Percentiles rank a stretch among this genome's conserved stretches.
These are phyloP conservation scores for Pseudogymnoascus sp. DNA, from an alignment of 2,329 filamentous ascomycete genomes.

Conservation along the genomic window DNA sequence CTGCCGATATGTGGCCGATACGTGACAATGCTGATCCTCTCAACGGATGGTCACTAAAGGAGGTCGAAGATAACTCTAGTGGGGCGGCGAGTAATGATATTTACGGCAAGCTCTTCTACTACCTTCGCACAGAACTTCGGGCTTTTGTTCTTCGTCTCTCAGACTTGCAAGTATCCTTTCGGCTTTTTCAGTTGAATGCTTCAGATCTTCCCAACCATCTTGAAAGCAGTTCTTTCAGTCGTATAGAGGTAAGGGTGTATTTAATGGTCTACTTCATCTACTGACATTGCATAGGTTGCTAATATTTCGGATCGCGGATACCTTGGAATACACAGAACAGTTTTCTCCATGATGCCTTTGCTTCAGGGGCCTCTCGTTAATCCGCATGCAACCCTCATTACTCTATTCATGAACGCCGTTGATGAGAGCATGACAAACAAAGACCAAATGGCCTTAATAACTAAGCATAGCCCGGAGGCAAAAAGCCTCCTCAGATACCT, in stretches of 20 bases:
- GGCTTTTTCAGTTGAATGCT: constrained; percentile 26
- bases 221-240: constrained; percentile 24
- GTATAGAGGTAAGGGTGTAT: constrained; percentile 33
- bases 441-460: background rate
- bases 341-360: constrained; percentile 28
- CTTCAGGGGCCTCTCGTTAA: constrained; percentile 30
- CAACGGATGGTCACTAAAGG: constrained; percentile 30
- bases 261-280: background rate
- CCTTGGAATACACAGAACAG: constrained; percentile 24
- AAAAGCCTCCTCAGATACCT: background rate
- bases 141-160: constrained; percentile 27
- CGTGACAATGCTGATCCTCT: constrained; percentile 32
- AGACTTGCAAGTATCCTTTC: constrained; percentile 21
- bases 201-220: constrained; percentile 19
- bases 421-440: constrained; percentile 15
- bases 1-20: constrained; percentile 31
- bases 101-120: constrained; percentile 34
- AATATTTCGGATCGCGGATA: constrained; percentile 34
- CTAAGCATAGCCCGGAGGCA: background rate
- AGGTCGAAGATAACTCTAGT: constrained; percentile 22
- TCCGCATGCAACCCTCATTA: constrained; percentile 35
- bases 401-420: constrained; percentile 36
- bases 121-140: constrained; percentile 26
- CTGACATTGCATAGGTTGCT: constrained; percentile 26
- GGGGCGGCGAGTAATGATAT: constrained; percentile 31